Evolutionary conservation across 495 filamentous ascomycete genomes (phyloP).

Genomic region (Terfezia boudieri): DNA sequence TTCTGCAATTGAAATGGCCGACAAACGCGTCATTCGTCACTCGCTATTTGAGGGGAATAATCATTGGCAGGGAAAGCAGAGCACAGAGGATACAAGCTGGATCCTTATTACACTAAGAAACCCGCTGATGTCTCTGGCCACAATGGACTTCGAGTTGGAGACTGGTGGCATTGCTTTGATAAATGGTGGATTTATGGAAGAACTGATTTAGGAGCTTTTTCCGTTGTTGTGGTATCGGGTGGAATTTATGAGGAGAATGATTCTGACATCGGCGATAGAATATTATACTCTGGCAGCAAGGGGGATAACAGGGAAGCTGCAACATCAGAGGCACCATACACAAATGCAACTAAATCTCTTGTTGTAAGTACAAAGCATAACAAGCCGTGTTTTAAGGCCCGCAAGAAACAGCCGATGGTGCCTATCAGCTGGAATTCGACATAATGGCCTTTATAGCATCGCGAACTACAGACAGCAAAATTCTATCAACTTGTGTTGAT

Average conservation of each 20-base stretch:
- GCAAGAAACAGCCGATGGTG: slow-evolving; percentile 4
- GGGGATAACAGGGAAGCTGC: neutral
- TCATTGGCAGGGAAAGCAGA: slow-evolving; percentile 1
- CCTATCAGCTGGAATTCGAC: slow-evolving; percentile 26
- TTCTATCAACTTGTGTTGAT: slow-evolving; percentile 26
- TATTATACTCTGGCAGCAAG: neutral
- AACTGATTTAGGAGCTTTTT: slow-evolving; percentile 16
- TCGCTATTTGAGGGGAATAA: slow-evolving; percentile 20
- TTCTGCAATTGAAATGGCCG: no score
- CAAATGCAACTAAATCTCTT: slow-evolving; percentile 21
- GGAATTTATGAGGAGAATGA: slow-evolving; percentile 18
- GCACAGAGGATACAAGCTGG: slow-evolving; percentile 11
- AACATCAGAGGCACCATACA: slow-evolving; percentile 4
- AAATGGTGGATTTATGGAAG: slow-evolving; percentile 27
- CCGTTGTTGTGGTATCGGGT: slow-evolving; percentile 23
- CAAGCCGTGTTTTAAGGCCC: slow-evolving; percentile 25
- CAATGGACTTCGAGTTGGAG: slow-evolving; percentile 25
- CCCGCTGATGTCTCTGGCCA: slow-evolving; percentile 24
- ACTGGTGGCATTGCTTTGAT: slow-evolving; percentile 8
- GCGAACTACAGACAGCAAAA: neutral
- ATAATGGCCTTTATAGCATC: slow-evolving; percentile 32
- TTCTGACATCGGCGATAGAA: neutral
- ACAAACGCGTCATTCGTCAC: no score
- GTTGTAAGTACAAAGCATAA: slow-evolving; percentile 1
- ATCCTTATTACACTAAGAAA: slow-evolving; percentile 9